Conservation (phyloP, 1,284 basidiomycete species). For the Sphagnurus paluster region DNA sequence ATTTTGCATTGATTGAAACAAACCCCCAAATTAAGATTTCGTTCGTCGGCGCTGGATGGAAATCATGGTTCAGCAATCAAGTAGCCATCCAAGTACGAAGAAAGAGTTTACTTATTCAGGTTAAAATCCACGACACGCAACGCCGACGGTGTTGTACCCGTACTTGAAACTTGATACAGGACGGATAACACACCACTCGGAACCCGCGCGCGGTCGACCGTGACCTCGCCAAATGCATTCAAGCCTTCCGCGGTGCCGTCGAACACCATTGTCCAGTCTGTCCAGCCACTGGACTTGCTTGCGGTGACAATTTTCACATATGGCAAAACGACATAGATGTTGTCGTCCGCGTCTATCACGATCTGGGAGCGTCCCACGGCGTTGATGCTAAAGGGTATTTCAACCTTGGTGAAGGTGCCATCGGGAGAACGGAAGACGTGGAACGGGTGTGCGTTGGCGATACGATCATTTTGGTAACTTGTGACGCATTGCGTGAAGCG, state of each 20-base stretch:
- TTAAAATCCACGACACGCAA: constrained; percentile 38
- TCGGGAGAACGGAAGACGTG: constrained; percentile 39
- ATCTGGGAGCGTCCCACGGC: constrained; percentile 44
- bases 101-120: constrained; percentile 31
- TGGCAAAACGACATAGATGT: constrained; percentile 41
- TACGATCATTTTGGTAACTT: constrained; percentile 37
- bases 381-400: constrained; percentile 42
- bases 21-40: no score
- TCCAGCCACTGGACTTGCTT: constrained; percentile 40
- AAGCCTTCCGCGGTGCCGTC: constrained; percentile 37
- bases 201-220: constrained; percentile 39
- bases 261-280: constrained; percentile 43
- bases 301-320: constrained; percentile 41
- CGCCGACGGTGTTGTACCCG: constrained; percentile 38
- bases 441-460: constrained; percentile 35
- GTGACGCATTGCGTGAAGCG: constrained; percentile 44
- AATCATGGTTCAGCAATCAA: no score
- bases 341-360: constrained; percentile 38
- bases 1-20: no score
- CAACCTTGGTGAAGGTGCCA: constrained; percentile 40
- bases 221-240: constrained; percentile 44
- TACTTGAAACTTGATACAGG: constrained; percentile 39
- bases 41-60: no score
- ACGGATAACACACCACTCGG: constrained; percentile 36
- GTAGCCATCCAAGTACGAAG: no score